phyloP scores from a whole-genome alignment of 805 yeast genomes.

The Schwanniomyces occidentalis region DNA sequence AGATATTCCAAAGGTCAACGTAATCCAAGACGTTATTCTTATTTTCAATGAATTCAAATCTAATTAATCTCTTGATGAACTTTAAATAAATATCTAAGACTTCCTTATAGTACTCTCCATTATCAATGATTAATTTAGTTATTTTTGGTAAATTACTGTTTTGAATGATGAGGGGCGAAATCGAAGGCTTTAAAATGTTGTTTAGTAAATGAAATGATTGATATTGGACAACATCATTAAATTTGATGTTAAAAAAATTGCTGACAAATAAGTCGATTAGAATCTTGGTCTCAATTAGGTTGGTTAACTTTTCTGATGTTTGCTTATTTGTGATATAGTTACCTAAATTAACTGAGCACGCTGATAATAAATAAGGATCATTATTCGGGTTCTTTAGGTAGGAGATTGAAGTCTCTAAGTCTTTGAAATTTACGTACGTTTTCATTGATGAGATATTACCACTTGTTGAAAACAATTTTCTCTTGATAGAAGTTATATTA shows the following conservation, averaged over 20 bases:
- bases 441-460: conserved; percentile 37
- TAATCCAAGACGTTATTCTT: not conserved
- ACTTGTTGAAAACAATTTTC: conserved; percentile 33
- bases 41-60: conserved; percentile 13
- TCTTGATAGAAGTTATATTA: conserved; percentile 14
- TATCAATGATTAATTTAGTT: conserved; percentile 32
- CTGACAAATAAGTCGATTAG: conserved; percentile 15
- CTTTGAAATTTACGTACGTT: conserved; percentile 21
- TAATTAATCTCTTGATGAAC: conserved; percentile 29
- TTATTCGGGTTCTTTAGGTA: conserved; percentile 5
- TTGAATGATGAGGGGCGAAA: conserved; percentile 12
- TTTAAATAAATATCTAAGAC: conserved; percentile 25
- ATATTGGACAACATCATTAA: conserved; percentile 36
- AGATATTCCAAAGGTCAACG: conserved; percentile 10
- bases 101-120: conserved; percentile 35
- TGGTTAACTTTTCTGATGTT: conserved; percentile 12
- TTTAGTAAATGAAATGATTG: conserved; percentile 38
- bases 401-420: conserved; percentile 18
- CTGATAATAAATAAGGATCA: conserved; percentile 28
- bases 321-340: conserved; percentile 28
- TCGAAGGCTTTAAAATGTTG: conserved; percentile 21
- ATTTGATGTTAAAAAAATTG: conserved; percentile 18
- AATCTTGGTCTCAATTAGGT: conserved; percentile 4
- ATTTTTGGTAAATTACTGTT: conserved; percentile 17
- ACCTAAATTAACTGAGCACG: conserved; percentile 34